These are phyloP conservation scores for Rhinocladiella mackenziei DNA, from an alignment of 2,329 filamentous ascomycete genomes.

Conservation along the genomic window DNA sequence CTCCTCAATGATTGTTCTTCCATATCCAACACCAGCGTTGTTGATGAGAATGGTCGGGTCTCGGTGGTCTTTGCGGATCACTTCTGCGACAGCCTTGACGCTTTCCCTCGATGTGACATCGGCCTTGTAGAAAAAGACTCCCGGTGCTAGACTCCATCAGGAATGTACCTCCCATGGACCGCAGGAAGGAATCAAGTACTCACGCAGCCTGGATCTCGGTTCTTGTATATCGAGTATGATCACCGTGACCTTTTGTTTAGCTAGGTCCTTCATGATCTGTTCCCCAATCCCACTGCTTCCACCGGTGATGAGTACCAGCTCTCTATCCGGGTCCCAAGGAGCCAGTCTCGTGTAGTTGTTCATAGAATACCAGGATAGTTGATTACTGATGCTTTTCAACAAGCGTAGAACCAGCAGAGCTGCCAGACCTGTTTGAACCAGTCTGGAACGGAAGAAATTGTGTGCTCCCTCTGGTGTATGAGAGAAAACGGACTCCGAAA, in stretches of 20 bases:
- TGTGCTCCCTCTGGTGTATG: no score
- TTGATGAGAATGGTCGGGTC: slow-evolving; percentile 47
- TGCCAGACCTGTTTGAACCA: no score
- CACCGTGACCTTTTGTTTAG: slow-evolving; percentile 55
- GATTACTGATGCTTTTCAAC: not conserved
- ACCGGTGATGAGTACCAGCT: slow-evolving; percentile 5
- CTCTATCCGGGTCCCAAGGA: not conserved
- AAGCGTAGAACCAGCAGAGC: slow-evolving; percentile 1
- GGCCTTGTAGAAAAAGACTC: not conserved
- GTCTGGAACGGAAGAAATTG: no score
- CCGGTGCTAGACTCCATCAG: slow-evolving; percentile 46
- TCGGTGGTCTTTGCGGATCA: slow-evolving; percentile 41
- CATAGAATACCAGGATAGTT: slow-evolving; percentile 1
- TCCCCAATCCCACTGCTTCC: slow-evolving; percentile 2
- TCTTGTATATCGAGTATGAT: slow-evolving; percentile 63
- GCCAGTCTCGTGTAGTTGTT: slow-evolving; percentile 4
- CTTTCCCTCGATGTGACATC: not conserved
- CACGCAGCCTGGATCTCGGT: slow-evolving; percentile 60
- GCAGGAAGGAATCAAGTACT: not conserved
- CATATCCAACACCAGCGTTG: slow-evolving; percentile 49
- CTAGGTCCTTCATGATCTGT: not conserved
- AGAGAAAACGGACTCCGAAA: no score
- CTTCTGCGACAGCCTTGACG: not conserved
- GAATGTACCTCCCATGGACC: slow-evolving; percentile 43
- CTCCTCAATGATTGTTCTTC: slow-evolving; percentile 54